phyloP scores from a whole-genome alignment of 2,329 filamentous ascomycete genomes.

The Trichoderma gracile region DNA sequence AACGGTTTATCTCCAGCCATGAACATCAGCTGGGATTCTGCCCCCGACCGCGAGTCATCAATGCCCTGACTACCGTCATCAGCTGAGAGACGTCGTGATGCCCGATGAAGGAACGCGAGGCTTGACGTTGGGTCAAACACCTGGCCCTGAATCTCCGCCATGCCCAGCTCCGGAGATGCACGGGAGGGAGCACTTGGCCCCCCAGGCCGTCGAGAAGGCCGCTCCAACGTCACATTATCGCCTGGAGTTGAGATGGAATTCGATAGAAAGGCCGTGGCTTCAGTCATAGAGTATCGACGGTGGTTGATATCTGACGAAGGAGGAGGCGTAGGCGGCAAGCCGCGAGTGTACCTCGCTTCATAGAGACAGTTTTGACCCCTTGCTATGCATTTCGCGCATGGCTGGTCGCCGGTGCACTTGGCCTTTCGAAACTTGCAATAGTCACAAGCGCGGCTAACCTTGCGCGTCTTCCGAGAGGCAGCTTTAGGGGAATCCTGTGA shows the following conservation, averaged over 20 bases:
- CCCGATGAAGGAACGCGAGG: constrained; percentile 54
- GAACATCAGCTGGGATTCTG: constrained; percentile 47
- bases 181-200: constrained; percentile 38
- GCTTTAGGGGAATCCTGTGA: neutral
- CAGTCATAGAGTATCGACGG: too few species aligned
- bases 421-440: constrained; percentile 35
- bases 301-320: constrained; percentile 21
- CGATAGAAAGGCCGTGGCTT: neutral
- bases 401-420: constrained; percentile 36
- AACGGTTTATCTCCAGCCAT: constrained; percentile 55
- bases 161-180: constrained; percentile 47
- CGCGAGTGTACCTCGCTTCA: constrained; percentile 38
- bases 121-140: constrained; percentile 55
- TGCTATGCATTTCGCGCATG: constrained; percentile 37
- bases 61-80: constrained; percentile 37
- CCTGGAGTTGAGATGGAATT: neutral
- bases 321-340: constrained; percentile 40
- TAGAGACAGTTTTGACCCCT: constrained; percentile 36
- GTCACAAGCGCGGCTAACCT: constrained; percentile 39
- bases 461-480: constrained; percentile 31
- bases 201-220: neutral
- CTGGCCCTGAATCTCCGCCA: constrained; percentile 54
- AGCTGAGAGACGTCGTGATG: constrained; percentile 52
- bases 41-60: constrained; percentile 29
- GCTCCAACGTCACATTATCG: neutral